Evolutionary conservation across 805 yeast genomes (phyloP).

Genomic region (Wickerhamiella kurtzmanii): DNA sequence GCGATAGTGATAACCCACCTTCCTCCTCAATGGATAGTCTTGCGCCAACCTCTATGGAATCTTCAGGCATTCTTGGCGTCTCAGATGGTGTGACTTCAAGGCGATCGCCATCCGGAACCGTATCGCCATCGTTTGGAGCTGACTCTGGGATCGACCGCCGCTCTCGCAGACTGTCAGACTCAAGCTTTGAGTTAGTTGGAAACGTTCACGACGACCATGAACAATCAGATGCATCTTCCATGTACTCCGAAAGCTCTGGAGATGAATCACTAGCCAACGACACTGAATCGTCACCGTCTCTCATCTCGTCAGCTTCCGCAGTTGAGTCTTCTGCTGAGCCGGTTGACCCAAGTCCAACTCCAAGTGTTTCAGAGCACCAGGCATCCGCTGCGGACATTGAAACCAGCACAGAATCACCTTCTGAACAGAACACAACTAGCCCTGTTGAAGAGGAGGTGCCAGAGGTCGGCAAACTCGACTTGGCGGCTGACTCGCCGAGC

Average conservation of each 20-base stretch:
- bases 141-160: neutral
- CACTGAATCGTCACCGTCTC: neutral
- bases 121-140: neutral
- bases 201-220: neutral
- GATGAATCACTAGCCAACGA: too few relatives aligned
- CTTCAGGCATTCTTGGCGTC: neutral
- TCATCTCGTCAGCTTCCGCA: too few relatives aligned
- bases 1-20: neutral
- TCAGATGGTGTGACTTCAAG: neutral
- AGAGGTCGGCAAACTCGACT: too few relatives aligned
- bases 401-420: too few relatives aligned
- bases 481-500: too few relatives aligned
- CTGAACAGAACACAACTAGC: too few relatives aligned
- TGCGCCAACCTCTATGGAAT: neutral
- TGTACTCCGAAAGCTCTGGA: neutral
- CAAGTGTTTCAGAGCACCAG: neutral
- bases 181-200: constrained; percentile 1
- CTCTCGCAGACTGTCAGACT: neutral
- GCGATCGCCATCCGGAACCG: neutral
- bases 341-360: too few relatives aligned
- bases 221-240: neutral
- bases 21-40: neutral
- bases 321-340: neutral
- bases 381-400: too few relatives aligned
- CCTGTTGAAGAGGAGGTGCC: too few relatives aligned